phyloP scores from a whole-genome alignment of 192 early-diverging fungal genomes.

The Glomus cerebriforme region DNA sequence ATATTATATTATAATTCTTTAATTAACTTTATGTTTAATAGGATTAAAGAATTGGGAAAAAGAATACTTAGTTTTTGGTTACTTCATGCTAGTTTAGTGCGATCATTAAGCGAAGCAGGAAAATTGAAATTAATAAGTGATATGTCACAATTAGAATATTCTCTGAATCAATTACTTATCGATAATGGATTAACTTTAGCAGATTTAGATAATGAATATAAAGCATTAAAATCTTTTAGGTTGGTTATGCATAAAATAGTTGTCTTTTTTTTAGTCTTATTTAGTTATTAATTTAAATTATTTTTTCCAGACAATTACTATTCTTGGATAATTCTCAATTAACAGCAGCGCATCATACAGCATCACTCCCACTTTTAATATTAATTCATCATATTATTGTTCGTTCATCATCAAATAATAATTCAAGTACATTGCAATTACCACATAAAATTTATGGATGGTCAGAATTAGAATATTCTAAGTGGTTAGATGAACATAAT shows the following conservation, averaged over 20 bases:
- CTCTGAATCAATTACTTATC: slow-evolving; percentile 60
- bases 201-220: slow-evolving; percentile 58
- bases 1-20: background rate
- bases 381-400: slow-evolving; percentile 67
- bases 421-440: slow-evolving; percentile 40
- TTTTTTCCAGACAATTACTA: slow-evolving; percentile 52
- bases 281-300: background rate
- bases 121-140: slow-evolving; percentile 69
- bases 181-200: slow-evolving; percentile 62
- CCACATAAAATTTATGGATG: slow-evolving; percentile 60
- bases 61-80: slow-evolving; percentile 58
- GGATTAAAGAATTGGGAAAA: slow-evolving; percentile 42
- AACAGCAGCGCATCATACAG: slow-evolving; percentile 48
- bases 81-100: slow-evolving; percentile 66
- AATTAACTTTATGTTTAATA: slow-evolving; percentile 12
- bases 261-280: no score
- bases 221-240: slow-evolving; percentile 62
- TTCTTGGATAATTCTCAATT: slow-evolving; percentile 65
- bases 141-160: slow-evolving; percentile 75
- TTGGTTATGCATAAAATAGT: slow-evolving; percentile 25
- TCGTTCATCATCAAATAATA: slow-evolving; percentile 48
- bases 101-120: slow-evolving; percentile 61
- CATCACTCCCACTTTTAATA: slow-evolving; percentile 48
- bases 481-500: slow-evolving; percentile 66
- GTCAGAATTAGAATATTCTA: slow-evolving; percentile 64